Conservation (phyloP, 306 rosid genomes). For the Quercus variabilis region DNA sequence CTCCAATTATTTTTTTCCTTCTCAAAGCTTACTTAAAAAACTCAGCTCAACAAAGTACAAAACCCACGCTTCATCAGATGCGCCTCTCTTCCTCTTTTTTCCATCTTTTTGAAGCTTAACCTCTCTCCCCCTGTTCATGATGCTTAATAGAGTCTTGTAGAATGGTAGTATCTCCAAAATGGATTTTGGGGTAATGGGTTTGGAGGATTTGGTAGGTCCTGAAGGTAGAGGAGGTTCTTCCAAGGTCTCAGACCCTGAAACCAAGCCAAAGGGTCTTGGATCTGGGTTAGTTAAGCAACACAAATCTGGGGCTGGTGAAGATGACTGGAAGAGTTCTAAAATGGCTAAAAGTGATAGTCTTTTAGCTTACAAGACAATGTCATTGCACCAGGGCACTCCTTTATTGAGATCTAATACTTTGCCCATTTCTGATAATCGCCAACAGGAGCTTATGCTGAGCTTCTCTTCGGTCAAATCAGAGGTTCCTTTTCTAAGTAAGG, state of each 20-base stretch:
- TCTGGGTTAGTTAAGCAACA: conserved; percentile 41
- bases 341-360: conserved; percentile 29
- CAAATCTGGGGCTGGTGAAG: conserved; percentile 28
- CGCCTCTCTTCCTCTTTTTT: neutral
- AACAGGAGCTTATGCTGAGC: conserved; percentile 52
- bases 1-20: neutral
- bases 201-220: conserved; percentile 38
- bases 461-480: conserved; percentile 42
- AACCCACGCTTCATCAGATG: neutral
- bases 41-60: neutral
- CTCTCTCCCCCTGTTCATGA: conserved; percentile 19
- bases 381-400: conserved; percentile 34
- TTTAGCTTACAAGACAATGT: conserved; percentile 28
- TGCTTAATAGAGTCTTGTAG: conserved; percentile 26
- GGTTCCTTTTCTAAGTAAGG: conserved; percentile 21
- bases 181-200: conserved; percentile 44
- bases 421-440: conserved; percentile 13
- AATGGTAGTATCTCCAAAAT: conserved; percentile 32
- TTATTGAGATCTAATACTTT: conserved; percentile 39
- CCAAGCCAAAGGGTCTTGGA: conserved; percentile 27
- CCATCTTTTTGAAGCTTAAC: neutral
- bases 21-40: neutral
- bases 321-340: conserved; percentile 39
- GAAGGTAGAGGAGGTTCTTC: conserved; percentile 5
- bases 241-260: conserved; percentile 17